Base-by-base conservation (phyloP, 2,329 filamentous ascomycete genomes). In the Aureobasidium sp. region DNA sequence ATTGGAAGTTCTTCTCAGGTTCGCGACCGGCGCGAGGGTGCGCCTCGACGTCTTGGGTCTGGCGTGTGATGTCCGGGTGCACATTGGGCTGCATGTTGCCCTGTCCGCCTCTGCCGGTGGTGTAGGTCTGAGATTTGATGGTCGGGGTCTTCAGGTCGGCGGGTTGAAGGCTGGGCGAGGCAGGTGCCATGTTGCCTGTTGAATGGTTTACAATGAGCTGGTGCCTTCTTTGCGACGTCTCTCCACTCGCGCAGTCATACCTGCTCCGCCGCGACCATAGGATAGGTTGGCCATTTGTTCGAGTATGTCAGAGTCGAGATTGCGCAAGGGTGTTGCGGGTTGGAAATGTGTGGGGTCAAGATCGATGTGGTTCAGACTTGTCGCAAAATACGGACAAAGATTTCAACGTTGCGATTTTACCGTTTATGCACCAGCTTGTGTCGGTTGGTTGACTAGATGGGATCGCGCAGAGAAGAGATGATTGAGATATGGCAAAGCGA, bases 1-100 rank as follows among this genome's bases (percentile, higher is more conserved):
- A 82, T 72, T 91, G 86, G 32, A 81, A 81, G 46, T 81, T 82
- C n/a, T 77, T 75, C 70, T 84, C 84, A 47, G 79, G 74, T 62
- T 84, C 82, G 65, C 84, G 82, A 48, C 78, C 74, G 64, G 66
- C 71, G 63, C 69, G 68, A 2, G 66, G 67, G 10, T 69, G 68
- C 6, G 85, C 84, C 64, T 87, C 85, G 64, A 97, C 90, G 70
- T 97, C 92, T 75, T 97, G 93, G 46, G 86, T 86, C 61, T 85
- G 81, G 66, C 92, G 87, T 39, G 92, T 90, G 72, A 90, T 71
- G 65, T 83, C 80, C 9, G 84, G 82, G 3, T 87, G 85, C 68
- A 94, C 87, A 65, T 84, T 85, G 71, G 87, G 87, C 52, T 88
- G 86, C 88, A 96, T 96, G 79, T 96, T 96, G 64, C 91, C 91